These are phyloP conservation scores for Anacardium occidentale DNA, from an alignment of 345 rosid genomes.

Conservation along the genomic window DNA sequence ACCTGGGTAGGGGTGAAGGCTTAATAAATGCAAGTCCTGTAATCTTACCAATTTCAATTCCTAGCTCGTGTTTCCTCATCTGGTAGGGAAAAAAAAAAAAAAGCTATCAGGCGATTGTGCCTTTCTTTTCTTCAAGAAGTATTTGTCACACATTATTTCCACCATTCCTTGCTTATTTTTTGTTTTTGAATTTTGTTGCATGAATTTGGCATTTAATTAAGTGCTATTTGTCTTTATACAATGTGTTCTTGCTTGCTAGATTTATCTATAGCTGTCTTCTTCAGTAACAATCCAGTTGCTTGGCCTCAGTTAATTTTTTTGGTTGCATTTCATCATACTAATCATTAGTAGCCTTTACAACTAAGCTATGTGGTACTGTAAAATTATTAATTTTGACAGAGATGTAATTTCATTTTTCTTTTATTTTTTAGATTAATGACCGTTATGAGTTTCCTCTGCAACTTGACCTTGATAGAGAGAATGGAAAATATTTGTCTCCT, in stretches of 20 bases:
- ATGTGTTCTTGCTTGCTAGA: not conserved
- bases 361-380: not conserved
- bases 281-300: not conserved
- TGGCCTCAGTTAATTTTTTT: not conserved
- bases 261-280: not conserved
- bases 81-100: no score
- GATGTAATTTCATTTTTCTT: not conserved
- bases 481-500: slow-evolving; percentile 88
- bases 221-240: not conserved
- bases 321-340: not conserved
- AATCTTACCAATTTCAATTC: not conserved
- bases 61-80: no score
- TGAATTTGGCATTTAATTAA: not conserved
- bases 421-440: slow-evolving; percentile 75
- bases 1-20: no score
- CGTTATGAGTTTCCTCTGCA: slow-evolving; percentile 93
- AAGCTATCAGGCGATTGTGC: no score
- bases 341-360: not conserved
- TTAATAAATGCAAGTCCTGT: no score
- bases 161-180: not conserved
- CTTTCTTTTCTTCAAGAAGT: not conserved
- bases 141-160: not conserved
- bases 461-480: slow-evolving; percentile 90
- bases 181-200: not conserved
- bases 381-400: not conserved